Base-by-base conservation (phyloP, 306 rosid species). In the Prunus padus region DNA sequence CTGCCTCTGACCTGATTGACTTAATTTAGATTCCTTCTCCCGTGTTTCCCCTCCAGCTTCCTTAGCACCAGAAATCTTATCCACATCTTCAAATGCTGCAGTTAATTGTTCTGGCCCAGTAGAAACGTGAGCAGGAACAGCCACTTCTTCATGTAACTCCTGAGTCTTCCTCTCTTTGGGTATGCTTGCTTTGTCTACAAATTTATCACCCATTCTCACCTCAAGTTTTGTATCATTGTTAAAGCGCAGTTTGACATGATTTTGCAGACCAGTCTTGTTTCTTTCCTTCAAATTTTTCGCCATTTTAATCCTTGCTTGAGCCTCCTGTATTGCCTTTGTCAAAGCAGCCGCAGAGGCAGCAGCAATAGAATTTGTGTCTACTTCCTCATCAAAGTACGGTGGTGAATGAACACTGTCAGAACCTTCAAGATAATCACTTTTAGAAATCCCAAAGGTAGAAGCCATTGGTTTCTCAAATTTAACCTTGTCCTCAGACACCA, bases 271-370 rank as follows among this genome's bases (percentile, higher is more conserved):
- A 62, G 73, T 87, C 83, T 90, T 94, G 89, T 83, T 91, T 88
- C 89, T 87, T 81, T 86, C 89, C 95, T 86, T 88, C 2, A 80
- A 81, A 72, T 88, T 96, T 83, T 85, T 87, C 23, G 95, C 98
- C 76, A 88, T 66, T 76, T 82, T 85, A 49, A 92, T 82, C 68
- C 86, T 92, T 77, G 87, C 86, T 85, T 88, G 93, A 82, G 98
- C 97, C 81, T 81, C 98, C 86, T 92, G 96, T 78, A 92, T 90
- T 74, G 98, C 98, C 92, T 87, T 94, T 75, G 80, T 87, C 86
- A 94, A 85, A 78, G 96, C 93, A 65, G 96, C 98, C 50, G 86
- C 86, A 23, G 96, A 92, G 77, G 92, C 91, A 70, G 96, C 96
- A 18, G 91, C 95, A 79, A 81, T 84, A 77, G 98, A 92, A 85